Evolutionary conservation across 169 alveolate species (phyloP).

Genomic region (Cyclospora cayetanensis): DNA sequence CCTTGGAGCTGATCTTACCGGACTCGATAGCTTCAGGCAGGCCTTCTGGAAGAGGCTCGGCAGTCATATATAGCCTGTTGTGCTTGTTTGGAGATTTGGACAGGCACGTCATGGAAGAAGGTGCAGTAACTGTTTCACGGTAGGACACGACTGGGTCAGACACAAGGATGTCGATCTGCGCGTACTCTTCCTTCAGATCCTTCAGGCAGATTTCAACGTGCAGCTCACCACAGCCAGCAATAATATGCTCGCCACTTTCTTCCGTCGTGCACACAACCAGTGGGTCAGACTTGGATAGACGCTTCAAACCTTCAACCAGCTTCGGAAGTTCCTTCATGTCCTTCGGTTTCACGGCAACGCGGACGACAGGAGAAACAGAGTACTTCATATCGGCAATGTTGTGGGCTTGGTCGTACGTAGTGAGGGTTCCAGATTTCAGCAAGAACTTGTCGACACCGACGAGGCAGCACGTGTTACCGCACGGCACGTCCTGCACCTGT

Average conservation of each 20-base stretch:
- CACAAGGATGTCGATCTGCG: constrained; percentile 97
- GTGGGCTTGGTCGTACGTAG: constrained; percentile 97
- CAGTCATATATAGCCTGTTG: constrained; percentile 97
- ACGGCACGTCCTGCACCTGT: constrained; percentile 98
- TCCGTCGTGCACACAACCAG: constrained; percentile 98
- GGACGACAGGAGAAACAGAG: constrained; percentile 99
- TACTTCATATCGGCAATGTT: constrained; percentile 98
- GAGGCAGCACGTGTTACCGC: constrained; percentile 99
- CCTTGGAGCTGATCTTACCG: constrained; percentile 92
- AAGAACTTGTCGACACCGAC: constrained; percentile 99
- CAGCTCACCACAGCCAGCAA: constrained; percentile 99
- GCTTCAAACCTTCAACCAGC: constrained; percentile 98
- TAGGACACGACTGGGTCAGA: constrained; percentile 99
- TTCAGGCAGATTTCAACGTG: constrained; percentile 99
- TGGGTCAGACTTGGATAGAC: constrained; percentile 98
- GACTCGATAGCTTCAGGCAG: constrained; percentile 96
- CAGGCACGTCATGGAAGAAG: constrained; percentile 93
- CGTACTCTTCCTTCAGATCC: constrained; percentile 98
- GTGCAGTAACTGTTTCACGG: constrained; percentile 98
- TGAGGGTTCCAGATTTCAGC: constrained; percentile 97
- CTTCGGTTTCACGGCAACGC: constrained; percentile 99
- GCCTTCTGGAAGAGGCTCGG: constrained; percentile 97
- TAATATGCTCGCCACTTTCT: constrained; percentile 98
- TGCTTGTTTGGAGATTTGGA: constrained; percentile 99
- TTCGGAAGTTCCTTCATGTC: constrained; percentile 98